A percentile compares a stretch with the other conserved stretches of the same genome.
These are phyloP conservation scores for Wickerhamiella galacta DNA, from an alignment of 805 yeast genomes.

Conservation along the genomic window DNA sequence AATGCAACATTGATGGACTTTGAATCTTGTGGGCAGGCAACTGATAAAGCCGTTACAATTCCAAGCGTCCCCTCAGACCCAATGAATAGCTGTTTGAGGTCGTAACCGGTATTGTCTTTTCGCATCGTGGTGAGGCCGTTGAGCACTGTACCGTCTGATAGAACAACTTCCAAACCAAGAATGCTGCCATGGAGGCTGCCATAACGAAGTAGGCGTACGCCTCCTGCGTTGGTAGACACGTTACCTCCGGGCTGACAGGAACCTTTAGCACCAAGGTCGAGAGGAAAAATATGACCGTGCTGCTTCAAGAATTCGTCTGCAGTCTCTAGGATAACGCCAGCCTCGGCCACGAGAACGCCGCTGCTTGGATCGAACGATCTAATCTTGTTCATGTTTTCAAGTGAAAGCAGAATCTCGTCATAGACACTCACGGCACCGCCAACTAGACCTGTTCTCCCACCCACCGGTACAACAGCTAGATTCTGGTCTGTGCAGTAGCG, in stretches of 20 bases:
- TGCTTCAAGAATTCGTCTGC: constrained; percentile 69
- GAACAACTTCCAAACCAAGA: constrained; percentile 80
- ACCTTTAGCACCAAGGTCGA: constrained; percentile 92
- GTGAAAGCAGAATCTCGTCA: constrained; percentile 69
- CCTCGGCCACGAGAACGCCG: constrained; percentile 77
- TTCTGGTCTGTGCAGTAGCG: constrained; percentile 62
- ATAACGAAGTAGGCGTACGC: constrained; percentile 68
- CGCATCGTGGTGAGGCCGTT: constrained; percentile 71
- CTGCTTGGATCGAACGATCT: constrained; percentile 67
- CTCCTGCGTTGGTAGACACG: constrained; percentile 94
- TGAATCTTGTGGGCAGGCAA: constrained; percentile 81
- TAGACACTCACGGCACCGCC: constrained; percentile 89
- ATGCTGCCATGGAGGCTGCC: constrained; percentile 90
- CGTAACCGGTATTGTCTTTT: constrained; percentile 93
- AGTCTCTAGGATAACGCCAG: constrained; percentile 75
- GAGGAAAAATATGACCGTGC: constrained; percentile 77
- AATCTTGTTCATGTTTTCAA: constrained; percentile 55
- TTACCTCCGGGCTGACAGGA: constrained; percentile 93
- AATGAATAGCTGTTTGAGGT: constrained; percentile 77
- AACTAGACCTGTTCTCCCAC: constrained; percentile 92
- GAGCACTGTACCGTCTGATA: constrained; percentile 72
- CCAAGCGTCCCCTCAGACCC: constrained; percentile 93
- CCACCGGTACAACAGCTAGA: constrained; percentile 86
- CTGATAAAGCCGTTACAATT: constrained; percentile 74
- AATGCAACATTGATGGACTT: constrained; percentile 75